These are phyloP conservation scores for Chytriomyces confervae DNA, from an alignment of 192 early-diverging fungal genomes.

Conservation along the genomic window DNA sequence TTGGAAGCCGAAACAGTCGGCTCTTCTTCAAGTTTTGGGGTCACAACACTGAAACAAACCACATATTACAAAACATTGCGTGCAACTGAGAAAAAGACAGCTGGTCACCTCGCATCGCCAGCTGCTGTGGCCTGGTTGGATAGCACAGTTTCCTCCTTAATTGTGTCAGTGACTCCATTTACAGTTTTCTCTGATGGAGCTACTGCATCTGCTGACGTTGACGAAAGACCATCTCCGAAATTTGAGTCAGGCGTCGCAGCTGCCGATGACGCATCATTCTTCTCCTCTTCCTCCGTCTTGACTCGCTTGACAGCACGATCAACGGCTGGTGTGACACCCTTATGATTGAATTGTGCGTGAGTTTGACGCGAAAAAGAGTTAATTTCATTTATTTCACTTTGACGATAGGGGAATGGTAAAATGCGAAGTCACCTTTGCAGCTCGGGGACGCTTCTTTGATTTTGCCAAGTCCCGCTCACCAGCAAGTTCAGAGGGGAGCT, in stretches of 20 bases:
- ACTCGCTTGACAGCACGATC: slow-evolving; percentile 24
- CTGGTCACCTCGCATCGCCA: not conserved
- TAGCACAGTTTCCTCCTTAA: not conserved
- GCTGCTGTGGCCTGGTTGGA: not conserved
- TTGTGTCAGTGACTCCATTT: not conserved
- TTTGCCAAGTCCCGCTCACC: slow-evolving; percentile 1
- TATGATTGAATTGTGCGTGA: no score
- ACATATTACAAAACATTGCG: not conserved
- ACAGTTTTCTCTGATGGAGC: not conserved
- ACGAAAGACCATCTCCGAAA: not conserved
- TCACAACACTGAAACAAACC: not conserved
- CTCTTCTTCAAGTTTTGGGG: not conserved
- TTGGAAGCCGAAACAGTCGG: not conserved
- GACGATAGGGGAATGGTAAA: no score
- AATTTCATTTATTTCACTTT: no score
- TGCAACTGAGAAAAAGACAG: not conserved
- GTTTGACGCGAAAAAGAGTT: no score
- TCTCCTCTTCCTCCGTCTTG: slow-evolving; percentile 21
- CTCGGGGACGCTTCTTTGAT: slow-evolving; percentile 28
- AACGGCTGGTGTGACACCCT: not conserved
- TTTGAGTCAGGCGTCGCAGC: not conserved
- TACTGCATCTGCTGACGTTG: not conserved
- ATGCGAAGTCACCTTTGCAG: not conserved
- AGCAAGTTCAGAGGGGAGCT: slow-evolving; percentile 18
- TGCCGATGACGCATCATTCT: not conserved